These are phyloP conservation scores for Orbilia blumenaviensis DNA, from an alignment of 2,329 filamentous ascomycete species.

Conservation along the genomic window DNA sequence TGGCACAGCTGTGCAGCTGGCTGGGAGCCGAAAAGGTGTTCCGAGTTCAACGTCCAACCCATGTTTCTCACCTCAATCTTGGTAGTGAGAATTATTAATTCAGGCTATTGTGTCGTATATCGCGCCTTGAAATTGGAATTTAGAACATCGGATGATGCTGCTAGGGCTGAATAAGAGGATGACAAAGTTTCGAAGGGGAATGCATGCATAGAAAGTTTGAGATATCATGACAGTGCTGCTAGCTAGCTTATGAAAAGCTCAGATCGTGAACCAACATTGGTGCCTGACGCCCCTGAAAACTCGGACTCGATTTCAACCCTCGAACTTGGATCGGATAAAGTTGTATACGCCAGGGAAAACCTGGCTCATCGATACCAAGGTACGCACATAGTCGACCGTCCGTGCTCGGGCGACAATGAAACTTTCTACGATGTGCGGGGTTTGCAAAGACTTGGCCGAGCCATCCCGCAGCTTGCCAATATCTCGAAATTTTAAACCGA, in stretches of 20 bases:
- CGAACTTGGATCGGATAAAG: not conserved
- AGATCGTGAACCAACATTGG: slow-evolving; percentile 1
- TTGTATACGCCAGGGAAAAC: slow-evolving; percentile 13
- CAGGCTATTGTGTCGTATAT: not conserved
- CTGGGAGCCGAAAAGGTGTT: not conserved
- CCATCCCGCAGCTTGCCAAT: not conserved
- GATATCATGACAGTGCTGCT: not conserved
- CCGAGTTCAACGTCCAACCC: not conserved
- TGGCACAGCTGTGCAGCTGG: not conserved
- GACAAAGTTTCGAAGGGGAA: no score
- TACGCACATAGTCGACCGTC: not conserved
- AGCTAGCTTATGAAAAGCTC: not conserved
- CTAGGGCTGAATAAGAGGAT: no score
- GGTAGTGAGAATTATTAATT: no score
- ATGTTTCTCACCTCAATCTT: not conserved
- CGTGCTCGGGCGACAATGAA: slow-evolving; percentile 45
- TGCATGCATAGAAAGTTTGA: not conserved
- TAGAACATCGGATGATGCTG: no score
- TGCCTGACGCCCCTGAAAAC: slow-evolving; percentile 40
- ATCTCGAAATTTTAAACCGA: slow-evolving; percentile 14
- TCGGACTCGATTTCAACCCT: not conserved
- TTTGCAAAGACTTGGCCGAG: slow-evolving; percentile 20
- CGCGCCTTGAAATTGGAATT: not conserved
- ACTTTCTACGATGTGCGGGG: slow-evolving; percentile 23
- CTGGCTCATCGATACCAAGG: slow-evolving; percentile 19